These are phyloP conservation scores for Porcisia deanei DNA, from an alignment of 208 protist species.

Conservation along the genomic window DNA sequence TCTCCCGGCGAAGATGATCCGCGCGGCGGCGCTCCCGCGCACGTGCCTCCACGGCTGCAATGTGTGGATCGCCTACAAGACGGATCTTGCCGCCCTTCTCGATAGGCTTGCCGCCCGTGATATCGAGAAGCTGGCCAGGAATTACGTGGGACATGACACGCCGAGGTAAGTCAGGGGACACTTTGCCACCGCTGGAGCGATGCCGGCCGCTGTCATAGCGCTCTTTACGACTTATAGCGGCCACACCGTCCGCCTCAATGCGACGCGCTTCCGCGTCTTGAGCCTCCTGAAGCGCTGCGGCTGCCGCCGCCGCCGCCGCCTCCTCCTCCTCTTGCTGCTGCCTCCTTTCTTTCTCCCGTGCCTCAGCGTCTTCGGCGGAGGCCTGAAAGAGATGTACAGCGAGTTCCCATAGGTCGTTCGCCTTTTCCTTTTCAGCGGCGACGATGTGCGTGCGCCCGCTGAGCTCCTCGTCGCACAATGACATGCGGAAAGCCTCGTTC, in stretches of 20 bases:
- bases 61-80: constrained; percentile 42
- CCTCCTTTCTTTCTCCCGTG: constrained; percentile 9
- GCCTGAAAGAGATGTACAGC: constrained; percentile 18
- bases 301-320: not conserved
- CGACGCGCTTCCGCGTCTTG: constrained; percentile 8
- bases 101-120: constrained; percentile 8
- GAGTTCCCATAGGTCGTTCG: constrained; percentile 17
- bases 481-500: constrained; percentile 2
- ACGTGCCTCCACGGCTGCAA: constrained; percentile 45
- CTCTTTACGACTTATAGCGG: not conserved
- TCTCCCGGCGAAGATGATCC: constrained; percentile 30
- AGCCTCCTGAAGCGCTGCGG: not conserved
- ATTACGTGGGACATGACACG: constrained; percentile 38
- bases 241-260: not conserved
- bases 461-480: constrained; percentile 16
- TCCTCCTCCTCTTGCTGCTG: constrained; percentile 10
- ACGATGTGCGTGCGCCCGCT: constrained; percentile 5
- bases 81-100: constrained; percentile 37
- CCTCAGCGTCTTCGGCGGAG: not conserved
- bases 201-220: not conserved
- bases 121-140: constrained; percentile 33
- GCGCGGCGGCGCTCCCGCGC: constrained; percentile 37
- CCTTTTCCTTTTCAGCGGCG: constrained; percentile 10
- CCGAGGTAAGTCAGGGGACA: too few relatives aligned
- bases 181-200: not conserved